Evolutionary conservation across 768 basidiomycete genomes (phyloP).

Genomic region (Pleurotus salmoneostramineus): DNA sequence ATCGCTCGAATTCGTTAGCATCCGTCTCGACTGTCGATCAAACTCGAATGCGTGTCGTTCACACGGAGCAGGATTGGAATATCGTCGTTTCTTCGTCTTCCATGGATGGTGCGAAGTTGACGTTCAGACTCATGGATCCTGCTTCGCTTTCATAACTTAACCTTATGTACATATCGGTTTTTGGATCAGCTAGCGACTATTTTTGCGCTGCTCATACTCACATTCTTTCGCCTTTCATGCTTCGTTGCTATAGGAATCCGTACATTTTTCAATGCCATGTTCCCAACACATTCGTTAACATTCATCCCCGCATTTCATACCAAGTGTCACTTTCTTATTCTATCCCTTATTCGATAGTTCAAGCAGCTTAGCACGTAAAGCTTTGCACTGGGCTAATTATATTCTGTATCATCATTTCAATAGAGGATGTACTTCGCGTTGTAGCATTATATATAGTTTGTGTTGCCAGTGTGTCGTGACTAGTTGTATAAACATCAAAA

Average conservation of each 20-base stretch:
- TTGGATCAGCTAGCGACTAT: background rate
- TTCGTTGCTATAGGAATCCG: background rate
- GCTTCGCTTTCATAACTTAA: conserved; percentile 10
- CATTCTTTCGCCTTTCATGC: conserved; percentile 1
- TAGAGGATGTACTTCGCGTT: background rate
- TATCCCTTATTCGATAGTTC: background rate
- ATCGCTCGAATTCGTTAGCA: conserved; percentile 29
- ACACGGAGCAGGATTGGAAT: conserved; percentile 58
- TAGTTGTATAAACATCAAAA: no score
- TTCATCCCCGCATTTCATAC: background rate
- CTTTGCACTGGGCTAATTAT: background rate
- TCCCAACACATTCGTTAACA: conserved; percentile 1
- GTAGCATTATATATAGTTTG: background rate
- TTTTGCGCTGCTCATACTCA: no score
- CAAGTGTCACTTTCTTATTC: background rate
- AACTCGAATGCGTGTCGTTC: conserved; percentile 38
- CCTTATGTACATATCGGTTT: background rate
- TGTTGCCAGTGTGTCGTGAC: background rate
- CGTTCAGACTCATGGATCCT: conserved; percentile 51
- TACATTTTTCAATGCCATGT: background rate
- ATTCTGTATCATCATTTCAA: background rate
- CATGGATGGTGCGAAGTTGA: conserved; percentile 47
- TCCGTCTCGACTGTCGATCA: conserved; percentile 22
- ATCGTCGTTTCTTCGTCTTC: conserved; percentile 29
- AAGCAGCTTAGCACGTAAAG: background rate